Percentiles rank a stretch among this genome's conserved stretches.
phyloP scores from a whole-genome alignment of 2,329 filamentous ascomycete genomes.

The Penicillium sp. region DNA sequence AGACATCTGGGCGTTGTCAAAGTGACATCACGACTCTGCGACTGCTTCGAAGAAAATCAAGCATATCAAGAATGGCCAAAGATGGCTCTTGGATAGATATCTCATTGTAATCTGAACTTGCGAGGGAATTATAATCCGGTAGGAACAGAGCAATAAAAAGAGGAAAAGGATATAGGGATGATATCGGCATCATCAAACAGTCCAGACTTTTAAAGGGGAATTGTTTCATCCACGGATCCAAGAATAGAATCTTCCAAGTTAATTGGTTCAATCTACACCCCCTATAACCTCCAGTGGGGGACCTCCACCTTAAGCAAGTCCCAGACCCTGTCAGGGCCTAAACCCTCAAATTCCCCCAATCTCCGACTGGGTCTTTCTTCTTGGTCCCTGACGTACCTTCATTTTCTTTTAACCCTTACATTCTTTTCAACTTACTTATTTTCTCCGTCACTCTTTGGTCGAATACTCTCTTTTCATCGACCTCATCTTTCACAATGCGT shows the following conservation, averaged over 20 bases:
- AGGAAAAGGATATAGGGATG: background rate
- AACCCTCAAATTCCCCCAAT: conserved; percentile 8
- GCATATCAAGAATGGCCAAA: background rate
- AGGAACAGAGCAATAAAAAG: background rate
- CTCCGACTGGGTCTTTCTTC: conserved; percentile 6
- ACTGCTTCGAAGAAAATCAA: background rate
- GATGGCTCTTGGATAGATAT: background rate
- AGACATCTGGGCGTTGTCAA: background rate
- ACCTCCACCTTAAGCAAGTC: background rate
- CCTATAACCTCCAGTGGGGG: conserved; percentile 1
- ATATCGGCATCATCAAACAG: background rate
- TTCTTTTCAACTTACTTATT: background rate
- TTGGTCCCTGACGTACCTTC: conserved; percentile 9
- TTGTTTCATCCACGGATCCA: conserved; percentile 9
- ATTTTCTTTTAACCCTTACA: conserved; percentile 5
- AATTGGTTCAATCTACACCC: background rate
- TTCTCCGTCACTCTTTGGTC: background rate
- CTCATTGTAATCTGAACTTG: background rate
- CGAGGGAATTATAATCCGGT: background rate
- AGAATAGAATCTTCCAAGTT: background rate
- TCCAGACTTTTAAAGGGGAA: conserved; percentile 3
- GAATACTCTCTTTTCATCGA: background rate
- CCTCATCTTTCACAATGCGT: conserved; percentile 36
- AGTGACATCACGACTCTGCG: conserved; percentile 1
- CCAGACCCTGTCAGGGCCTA: conserved; percentile 9